Conservation (phyloP, 2,329 filamentous ascomycete species). For the Arthroderma uncinatum region DNA sequence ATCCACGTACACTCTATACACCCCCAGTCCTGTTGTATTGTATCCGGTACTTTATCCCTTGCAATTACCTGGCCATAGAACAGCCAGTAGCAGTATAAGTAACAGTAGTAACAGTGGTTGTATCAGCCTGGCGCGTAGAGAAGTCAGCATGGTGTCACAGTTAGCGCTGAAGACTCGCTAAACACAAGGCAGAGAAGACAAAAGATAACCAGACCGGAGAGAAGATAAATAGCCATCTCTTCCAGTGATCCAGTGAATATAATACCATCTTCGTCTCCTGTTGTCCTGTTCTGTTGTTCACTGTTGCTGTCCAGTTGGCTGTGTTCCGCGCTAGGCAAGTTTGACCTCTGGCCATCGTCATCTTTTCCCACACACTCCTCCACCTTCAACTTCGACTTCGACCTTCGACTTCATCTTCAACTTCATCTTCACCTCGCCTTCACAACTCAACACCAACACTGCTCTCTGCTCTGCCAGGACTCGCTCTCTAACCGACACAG, state of each 20-base stretch:
- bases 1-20: too few species aligned
- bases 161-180: background rate
- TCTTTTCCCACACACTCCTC: background rate
- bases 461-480: background rate
- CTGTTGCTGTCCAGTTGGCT: background rate
- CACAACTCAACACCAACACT: background rate
- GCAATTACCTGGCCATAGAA: too few species aligned
- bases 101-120: background rate
- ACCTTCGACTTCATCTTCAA: background rate
- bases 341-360: background rate
- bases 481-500: background rate
- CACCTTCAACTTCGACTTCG: background rate
- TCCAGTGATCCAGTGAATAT: too few species aligned
- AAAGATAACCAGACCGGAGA: background rate
- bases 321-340: constrained; percentile 6
- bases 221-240: background rate
- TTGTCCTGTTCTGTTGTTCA: background rate
- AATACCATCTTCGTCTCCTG: background rate
- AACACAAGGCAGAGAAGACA: background rate
- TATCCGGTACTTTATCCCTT: too few species aligned
- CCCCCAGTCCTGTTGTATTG: too few species aligned
- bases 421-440: background rate
- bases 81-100: too few species aligned
- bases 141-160: background rate
- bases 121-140: background rate